Evolutionary conservation across 2,329 filamentous ascomycete species (phyloP), one percentile per base, ranked within the genome.

Genomic region (Diaporthe australafricana): DNA sequence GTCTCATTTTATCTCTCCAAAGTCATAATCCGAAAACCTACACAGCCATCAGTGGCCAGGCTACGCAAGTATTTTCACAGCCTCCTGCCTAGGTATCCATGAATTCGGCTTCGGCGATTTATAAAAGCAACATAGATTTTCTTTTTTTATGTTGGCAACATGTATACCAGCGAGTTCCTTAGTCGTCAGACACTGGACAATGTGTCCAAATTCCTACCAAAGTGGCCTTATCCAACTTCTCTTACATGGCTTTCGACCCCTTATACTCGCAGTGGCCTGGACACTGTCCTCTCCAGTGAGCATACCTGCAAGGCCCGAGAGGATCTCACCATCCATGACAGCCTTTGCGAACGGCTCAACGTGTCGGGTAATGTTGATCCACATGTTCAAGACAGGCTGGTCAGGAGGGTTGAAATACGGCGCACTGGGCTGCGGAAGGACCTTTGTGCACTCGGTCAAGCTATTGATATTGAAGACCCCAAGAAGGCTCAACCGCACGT

Each of bases 381-480:
- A 65, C 14, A 22, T 50, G 60, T 65, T 65, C n/a, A 65, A 16
- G 3, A 65, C 60, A 5, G 60, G 60, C 45, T 65, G 60, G 16
- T 65, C 60, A 7, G 60, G 60, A 12, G 60, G 60, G 16, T 20
- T 50, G 60, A 65, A 65, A n/a, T 25, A 65, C 7, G 60, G 60
- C n/a, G 60, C 45, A 25, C 45, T 65, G 4, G 60, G 60, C n/a
- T 50, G 45, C 11, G 63, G 63, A 22, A 86, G 71, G 3, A 84
- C 81, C 47, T 79, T 76, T 0, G 84, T 83, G 75, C 84, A 85
- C 65, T 85, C 83, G n/a, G 81, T 83, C 32, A 86, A 77, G 22
- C 80, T 74, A 56, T 86, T 84, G 75, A 86, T 81, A 66, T 85
- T 85, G 52, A 83, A 81, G 3, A 85, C 83, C 11, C 84, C 84